Evolutionary conservation across 768 basidiomycete genomes (phyloP), one percentile per base, ranked within the genome.

Genomic region (Suillus discolor): DNA sequence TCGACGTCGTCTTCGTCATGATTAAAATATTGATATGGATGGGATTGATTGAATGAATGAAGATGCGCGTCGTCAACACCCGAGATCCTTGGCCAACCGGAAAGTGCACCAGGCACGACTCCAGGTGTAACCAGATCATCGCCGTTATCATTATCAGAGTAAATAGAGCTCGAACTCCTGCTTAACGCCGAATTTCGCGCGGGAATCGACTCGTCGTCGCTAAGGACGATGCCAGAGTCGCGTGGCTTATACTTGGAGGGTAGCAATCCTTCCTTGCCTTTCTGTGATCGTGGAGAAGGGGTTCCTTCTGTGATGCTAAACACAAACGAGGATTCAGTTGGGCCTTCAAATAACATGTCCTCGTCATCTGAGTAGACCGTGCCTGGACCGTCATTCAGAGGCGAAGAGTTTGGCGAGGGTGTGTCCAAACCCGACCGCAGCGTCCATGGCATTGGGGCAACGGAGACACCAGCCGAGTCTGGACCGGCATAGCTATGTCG

Each of bases 91-190:
- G 91, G 91, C 92, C 92, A 93, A 15, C 87, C 87, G 4, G 89
- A 89, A 45, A 72, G 69, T 18, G 74, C 62, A 38, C 83, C 82
- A 23, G 91, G 89, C 7, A 79, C 82, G 36, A 85, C 67, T 15
- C 85, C 83, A 2, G 92, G 92, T 0, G 91, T 93, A 23, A 92
- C 81, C n/a, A 93, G 83, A 39, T 84, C 88, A 54, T 89, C 85
- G 44, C 87, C 88, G 4, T 64, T 39, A 16, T 73, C 75, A 31
- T 60, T 60, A 67, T 86, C 86, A 6, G 89, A 88, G 59, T 81
- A 80, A 34, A 87, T 76, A 4, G 89, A 89, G 69, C 84, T 88
- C 28, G 85, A 82, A 57, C 89, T 90, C 7, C 84, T 88, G 28
- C 59, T 60, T 60, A 60, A 41, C 18, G 59, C 28, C 0, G 89